phyloP scores from a whole-genome alignment of 2,329 filamentous ascomycete species.

The Beauveria asiatica region DNA sequence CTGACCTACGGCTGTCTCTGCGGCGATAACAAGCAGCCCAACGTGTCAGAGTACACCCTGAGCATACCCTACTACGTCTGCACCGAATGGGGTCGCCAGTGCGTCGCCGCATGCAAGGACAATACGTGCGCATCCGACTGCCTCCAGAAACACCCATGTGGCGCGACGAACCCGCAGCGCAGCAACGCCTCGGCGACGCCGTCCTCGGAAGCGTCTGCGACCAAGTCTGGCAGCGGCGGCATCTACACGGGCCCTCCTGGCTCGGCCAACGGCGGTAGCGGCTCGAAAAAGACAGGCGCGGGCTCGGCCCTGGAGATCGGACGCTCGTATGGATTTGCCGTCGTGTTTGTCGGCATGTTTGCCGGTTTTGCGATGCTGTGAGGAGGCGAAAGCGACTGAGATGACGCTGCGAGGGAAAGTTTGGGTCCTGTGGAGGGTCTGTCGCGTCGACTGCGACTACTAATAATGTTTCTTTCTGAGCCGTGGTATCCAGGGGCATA shows the following conservation, averaged over 20 bases:
- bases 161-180: slow-evolving; percentile 54
- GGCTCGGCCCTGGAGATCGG: slow-evolving; percentile 25
- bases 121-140: slow-evolving; percentile 53
- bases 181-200: slow-evolving; percentile 46
- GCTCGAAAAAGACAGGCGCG: slow-evolving; percentile 19
- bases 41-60: slow-evolving; percentile 67
- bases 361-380: slow-evolving; percentile 33
- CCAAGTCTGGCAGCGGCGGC: slow-evolving; percentile 23
- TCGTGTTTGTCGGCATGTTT: slow-evolving; percentile 31
- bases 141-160: slow-evolving; percentile 61
- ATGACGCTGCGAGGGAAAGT: not conserved
- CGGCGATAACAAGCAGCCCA: slow-evolving; percentile 55
- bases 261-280: not conserved
- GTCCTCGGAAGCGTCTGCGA: slow-evolving; percentile 28
- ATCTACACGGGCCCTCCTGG: slow-evolving; percentile 29
- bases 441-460: not conserved
- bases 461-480: not conserved
- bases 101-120: slow-evolving; percentile 47
- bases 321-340: slow-evolving; percentile 28
- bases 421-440: not conserved
- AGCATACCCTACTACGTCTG: slow-evolving; percentile 74
- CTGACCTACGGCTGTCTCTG: slow-evolving; percentile 69
- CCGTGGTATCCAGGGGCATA: not conserved
- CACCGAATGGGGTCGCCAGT: slow-evolving; percentile 62
- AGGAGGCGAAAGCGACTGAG: not conserved